Evolutionary conservation across 2,329 filamentous ascomycete genomes (phyloP), one percentile per base, ranked within the genome.

Genomic region (Fusarium sp.): DNA sequence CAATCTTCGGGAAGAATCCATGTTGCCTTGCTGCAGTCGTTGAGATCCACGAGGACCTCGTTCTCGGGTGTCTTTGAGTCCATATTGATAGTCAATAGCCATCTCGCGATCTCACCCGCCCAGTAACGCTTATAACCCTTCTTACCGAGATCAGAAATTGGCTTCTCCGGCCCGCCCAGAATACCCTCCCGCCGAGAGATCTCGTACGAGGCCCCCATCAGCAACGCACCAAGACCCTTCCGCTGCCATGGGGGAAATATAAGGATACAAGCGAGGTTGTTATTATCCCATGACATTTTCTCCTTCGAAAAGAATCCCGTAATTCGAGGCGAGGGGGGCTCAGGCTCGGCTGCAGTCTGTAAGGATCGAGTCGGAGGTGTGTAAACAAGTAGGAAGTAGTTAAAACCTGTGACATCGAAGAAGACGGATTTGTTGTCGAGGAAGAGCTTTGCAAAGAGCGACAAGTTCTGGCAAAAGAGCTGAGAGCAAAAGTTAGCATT

Each of bases 281-380:
- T 98, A 78, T 95, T 95, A 78, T 99, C 96, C 95, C 96, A 99
- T 7, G 94, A 97, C 86, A 98, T 93, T 81, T 98, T 98, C 82
- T 99, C 96, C 80, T 99, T 98, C 71, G 93, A 97, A 84, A 98
- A 99, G 87, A 98, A 98, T n/a, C 96, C 96, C 2, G 95, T 89
- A 35, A 98, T 91, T 58, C 82, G 81, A 15, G 80, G 80, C 4
- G 72, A 65, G 20, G 73, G 78, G 92, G 62, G 46, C n/a, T 60
- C 57, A 20, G 57, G 50, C 25, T 67, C 55, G 22, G 52, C 47
- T 52, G 56, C 25, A 25, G 52, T 56, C 15, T 52, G 47, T 13
- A 53, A 56, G 31, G 76, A 70, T 36, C 69, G 76, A 14, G 72
- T 73, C 2, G 81, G 78, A 12, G 86, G 86, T 13, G 90, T 92